Base-by-base conservation (phyloP, 2,329 filamentous ascomycete genomes). In the Arthrobotrys entomopaga region DNA sequence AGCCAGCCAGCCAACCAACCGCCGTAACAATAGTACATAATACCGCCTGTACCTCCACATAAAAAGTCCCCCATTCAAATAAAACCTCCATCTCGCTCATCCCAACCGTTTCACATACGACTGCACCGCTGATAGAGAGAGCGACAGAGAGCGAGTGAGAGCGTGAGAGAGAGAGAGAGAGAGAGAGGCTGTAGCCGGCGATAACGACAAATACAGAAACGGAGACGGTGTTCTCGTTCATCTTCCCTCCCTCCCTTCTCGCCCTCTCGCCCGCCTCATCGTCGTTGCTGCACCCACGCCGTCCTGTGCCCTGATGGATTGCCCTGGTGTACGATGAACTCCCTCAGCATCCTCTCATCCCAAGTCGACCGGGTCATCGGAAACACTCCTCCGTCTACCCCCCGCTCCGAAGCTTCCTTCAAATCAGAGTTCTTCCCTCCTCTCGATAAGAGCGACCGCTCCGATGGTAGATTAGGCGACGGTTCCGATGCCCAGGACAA, bases 321-420 rank as follows among this genome's bases (percentile, higher is more conserved):
- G 77, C 78, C 79, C 80, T 79, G 80, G 79, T 82, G 83, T 85
- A 91, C 86, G 84, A 97, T 97, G 94, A 97, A 97, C 89, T 96
- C 93, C 80, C 86, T 97, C 85, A 96, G 95, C 84, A 92, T 97
- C 82, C 88, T 97, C 82, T 95, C 92, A 80, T 89, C 91, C 81
- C 90, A 91, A 84, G 91, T 93, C 81, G 77, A 79, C 73, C 78
- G 78, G 64, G 78, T 78, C 64, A 87, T 89, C 80, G 86, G 87
- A 80, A 85, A 84, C 80, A 85, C 86, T 77, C 84, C 86, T 77
- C 81, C 85, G 61, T 82, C 81, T 64, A 83, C 83, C 19, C 79
- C 78, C 65, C 80, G 78, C 64, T 70, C 67, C 11, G 77, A 77
- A 48, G 65, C 77, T n/a, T 85, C 85, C 76, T 82, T 82, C 58